Evolutionary conservation across 2,329 filamentous ascomycete species (phyloP).

Genomic region (Xylariaceae sp.): DNA sequence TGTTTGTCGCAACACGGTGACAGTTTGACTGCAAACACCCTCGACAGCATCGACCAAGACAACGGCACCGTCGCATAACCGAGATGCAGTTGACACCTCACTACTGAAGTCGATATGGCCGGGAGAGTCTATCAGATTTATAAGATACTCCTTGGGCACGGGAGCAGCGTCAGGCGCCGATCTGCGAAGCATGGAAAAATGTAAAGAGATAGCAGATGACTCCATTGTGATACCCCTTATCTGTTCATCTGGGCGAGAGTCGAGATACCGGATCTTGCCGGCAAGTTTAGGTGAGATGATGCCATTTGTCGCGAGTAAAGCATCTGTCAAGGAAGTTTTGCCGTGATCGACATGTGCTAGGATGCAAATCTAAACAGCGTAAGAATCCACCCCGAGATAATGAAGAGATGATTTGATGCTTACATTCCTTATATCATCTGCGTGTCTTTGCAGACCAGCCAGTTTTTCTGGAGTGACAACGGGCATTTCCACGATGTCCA

Average conservation of each 20-base stretch:
- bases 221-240: constrained; percentile 99
- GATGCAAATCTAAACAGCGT: constrained; percentile 91
- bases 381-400: too few relatives aligned
- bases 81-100: constrained; percentile 92
- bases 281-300: constrained; percentile 98
- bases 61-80: constrained; percentile 89
- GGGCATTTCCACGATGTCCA: too few relatives aligned
- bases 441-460: constrained; percentile 80
- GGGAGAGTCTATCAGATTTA: constrained; percentile 96
- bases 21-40: constrained; percentile 96
- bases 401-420: too few relatives aligned
- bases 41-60: constrained; percentile 96
- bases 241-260: constrained; percentile 94
- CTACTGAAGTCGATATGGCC: constrained; percentile 99
- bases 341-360: constrained; percentile 96
- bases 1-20: constrained; percentile 89
- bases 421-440: constrained; percentile 90
- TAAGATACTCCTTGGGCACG: constrained; percentile 81
- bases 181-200: constrained; percentile 85
- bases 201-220: constrained; percentile 93
- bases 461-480: constrained; percentile 88
- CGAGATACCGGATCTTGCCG: constrained; percentile 95
- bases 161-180: constrained; percentile 63
- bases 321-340: constrained; percentile 95
- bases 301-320: constrained; percentile 95